phyloP scores from a whole-genome alignment of 192 early-diverging fungal species.

The Paraglomus brasilianum region DNA sequence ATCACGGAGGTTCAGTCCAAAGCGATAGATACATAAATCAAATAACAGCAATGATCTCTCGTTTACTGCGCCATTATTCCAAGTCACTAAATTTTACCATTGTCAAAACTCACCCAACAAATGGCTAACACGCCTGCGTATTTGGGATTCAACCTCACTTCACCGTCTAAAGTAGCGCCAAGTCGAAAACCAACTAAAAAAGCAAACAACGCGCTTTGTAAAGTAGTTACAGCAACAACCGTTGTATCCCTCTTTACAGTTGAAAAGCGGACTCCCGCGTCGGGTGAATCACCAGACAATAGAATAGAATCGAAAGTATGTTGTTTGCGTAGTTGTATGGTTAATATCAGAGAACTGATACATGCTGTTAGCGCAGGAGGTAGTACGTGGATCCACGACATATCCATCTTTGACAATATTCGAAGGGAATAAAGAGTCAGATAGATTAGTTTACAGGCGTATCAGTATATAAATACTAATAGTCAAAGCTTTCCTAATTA shows the following conservation, averaged over 20 bases:
- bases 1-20: too few relatives aligned
- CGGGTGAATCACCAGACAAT: not conserved
- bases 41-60: not conserved
- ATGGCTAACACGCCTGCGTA: not conserved
- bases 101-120: slow-evolving; percentile 13
- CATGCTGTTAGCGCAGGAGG: too few relatives aligned
- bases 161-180: not conserved
- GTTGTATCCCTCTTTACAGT: slow-evolving; percentile 6
- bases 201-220: not conserved
- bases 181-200: slow-evolving; percentile 3
- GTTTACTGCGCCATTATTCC: not conserved
- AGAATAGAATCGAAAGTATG: too few relatives aligned
- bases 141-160: not conserved
- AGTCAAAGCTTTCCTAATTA: too few relatives aligned
- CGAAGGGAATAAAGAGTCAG: too few relatives aligned
- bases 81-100: too few relatives aligned
- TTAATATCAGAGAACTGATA: too few relatives aligned
- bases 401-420: too few relatives aligned
- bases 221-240: not conserved
- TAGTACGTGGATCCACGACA: too few relatives aligned
- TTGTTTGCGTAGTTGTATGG: too few relatives aligned
- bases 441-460: too few relatives aligned
- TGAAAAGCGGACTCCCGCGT: slow-evolving; percentile 8
- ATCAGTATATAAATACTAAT: too few relatives aligned
- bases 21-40: not conserved